Conservation (phyloP, 2,329 filamentous ascomycete species). For the Pseudonectria foliicola region DNA sequence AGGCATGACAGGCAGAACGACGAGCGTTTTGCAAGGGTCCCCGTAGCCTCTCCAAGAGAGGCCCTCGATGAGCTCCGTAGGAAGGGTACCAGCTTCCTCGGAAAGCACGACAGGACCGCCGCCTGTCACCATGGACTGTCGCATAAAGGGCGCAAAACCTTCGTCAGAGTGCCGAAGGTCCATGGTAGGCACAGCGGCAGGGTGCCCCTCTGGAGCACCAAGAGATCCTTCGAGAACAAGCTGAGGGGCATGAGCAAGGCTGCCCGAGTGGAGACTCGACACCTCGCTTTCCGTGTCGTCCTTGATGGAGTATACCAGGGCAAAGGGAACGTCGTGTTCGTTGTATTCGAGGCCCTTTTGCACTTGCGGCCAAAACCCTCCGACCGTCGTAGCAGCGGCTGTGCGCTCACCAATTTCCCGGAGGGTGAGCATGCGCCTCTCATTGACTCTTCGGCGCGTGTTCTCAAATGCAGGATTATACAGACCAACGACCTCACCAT, state of each 20-base stretch:
- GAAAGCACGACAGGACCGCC: slow-evolving; percentile 62
- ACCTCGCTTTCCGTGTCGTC: slow-evolving; percentile 66
- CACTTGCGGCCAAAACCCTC: slow-evolving; percentile 66
- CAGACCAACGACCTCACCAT: slow-evolving; percentile 66
- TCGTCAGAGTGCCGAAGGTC: slow-evolving; percentile 63
- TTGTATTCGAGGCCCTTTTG: slow-evolving; percentile 65
- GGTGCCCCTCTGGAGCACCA: slow-evolving; percentile 60
- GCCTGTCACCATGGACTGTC: slow-evolving; percentile 62
- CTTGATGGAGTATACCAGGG: slow-evolving; percentile 66
- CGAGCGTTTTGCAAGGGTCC: slow-evolving; percentile 61
- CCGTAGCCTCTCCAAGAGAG: slow-evolving; percentile 65
- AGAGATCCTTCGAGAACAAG: slow-evolving; percentile 66
- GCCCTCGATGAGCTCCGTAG: slow-evolving; percentile 55
- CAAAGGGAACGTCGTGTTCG: slow-evolving; percentile 68
- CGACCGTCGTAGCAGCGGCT: slow-evolving; percentile 63
- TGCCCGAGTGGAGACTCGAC: slow-evolving; percentile 64
- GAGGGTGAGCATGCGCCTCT: slow-evolving; percentile 71
- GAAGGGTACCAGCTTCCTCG: slow-evolving; percentile 59
- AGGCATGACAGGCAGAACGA: slow-evolving; percentile 72
- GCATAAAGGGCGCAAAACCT: slow-evolving; percentile 69
- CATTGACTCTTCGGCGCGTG: slow-evolving; percentile 69
- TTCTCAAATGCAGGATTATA: slow-evolving; percentile 81
- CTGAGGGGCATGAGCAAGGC: slow-evolving; percentile 52
- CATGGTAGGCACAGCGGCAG: slow-evolving; percentile 51
- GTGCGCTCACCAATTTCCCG: slow-evolving; percentile 72